Evolutionary conservation across 768 basidiomycete species (phyloP), one percentile per base, ranked within the genome.

Genomic region (Rubroboletus satanas): DNA sequence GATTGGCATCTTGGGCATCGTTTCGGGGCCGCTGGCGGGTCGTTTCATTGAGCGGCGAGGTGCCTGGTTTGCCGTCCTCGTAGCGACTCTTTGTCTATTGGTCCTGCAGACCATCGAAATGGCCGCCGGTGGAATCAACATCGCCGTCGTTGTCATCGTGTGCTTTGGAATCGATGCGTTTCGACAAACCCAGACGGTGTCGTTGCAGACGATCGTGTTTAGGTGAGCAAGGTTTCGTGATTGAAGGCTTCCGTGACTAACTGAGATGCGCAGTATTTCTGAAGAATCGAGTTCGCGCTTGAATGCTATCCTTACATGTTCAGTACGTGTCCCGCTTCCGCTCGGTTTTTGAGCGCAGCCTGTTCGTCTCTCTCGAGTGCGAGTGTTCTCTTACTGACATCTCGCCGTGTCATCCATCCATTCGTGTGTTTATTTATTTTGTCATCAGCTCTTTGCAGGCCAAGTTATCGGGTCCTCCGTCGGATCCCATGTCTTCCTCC

Each of bases 381-480:
- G 33, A 3, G 14, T 9, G 3, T 51, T 28, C 18, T 23, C 31
- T 29, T 28, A n/a, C 43, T 49, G 32, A 49, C 15, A 14, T 31
- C n/a, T 38, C 14, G 1, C 26, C 23, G 11, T 17, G 29, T 7
- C 35, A 9, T 56, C 8, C 29, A 5, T 45, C 10, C 38, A 31
- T 49, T n/a, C 33, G 1, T 36, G 9, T 21, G 7, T 29, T 37
- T 29, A n/a, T 39, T 43, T 21, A 14, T 37, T 7, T 37, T 21
- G n/a, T 8, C 8, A 7, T 41, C 42, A 69, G 67, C 67, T 69
- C 38, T 69, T 69, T 21, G 57, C 55, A 5, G 78, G 78, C 0
- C 77, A 78, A 54, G 73, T 76, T 11, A 69, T 75, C 18, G 78
- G 78, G 5, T 76, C 77, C 29, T 73, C 75, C 6, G 73, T 65